Conservation (phyloP, 495 filamentous ascomycete species). For the Neurospora sp. region DNA sequence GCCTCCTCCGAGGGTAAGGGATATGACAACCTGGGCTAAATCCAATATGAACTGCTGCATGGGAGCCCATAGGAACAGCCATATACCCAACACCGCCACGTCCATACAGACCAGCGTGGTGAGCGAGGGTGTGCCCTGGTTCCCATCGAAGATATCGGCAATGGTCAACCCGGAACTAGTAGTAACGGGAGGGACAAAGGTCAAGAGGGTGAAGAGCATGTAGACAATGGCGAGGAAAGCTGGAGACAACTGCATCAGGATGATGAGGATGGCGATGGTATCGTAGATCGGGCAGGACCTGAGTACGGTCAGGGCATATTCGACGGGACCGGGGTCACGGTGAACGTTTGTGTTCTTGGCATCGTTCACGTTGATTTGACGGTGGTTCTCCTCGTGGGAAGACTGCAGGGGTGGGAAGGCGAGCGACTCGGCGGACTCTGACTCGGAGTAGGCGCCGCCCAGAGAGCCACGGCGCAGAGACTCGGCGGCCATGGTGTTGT, state of each 20-base stretch:
- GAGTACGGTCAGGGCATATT: conserved; percentile 75
- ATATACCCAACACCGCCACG: conserved; percentile 67
- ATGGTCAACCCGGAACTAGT: conserved; percentile 43
- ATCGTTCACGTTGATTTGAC: conserved; percentile 54
- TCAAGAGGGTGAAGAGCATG: conserved; percentile 84
- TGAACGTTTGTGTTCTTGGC: conserved; percentile 58
- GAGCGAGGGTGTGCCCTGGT: conserved; percentile 57
- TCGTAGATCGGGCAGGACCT: conserved; percentile 85
- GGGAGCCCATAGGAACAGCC: conserved; percentile 84
- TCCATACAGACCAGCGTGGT: conserved; percentile 77
- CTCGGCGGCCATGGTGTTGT: conserved; percentile 28
- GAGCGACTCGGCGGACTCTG: conserved; percentile 38
- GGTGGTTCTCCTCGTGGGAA: conserved; percentile 38
- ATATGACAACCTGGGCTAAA: conserved; percentile 92
- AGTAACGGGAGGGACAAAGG: conserved; percentile 73
- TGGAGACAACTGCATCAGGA: conserved; percentile 91
- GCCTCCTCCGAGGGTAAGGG: conserved; percentile 83
- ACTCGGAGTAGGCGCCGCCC: conserved; percentile 34
- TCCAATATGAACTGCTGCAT: conserved; percentile 84
- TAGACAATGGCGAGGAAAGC: conserved; percentile 85
- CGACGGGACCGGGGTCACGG: conserved; percentile 53
- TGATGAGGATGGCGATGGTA: conserved; percentile 95
- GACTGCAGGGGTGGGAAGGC: conserved; percentile 24
- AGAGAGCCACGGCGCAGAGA: conserved; percentile 34
- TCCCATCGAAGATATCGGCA: conserved; percentile 43